These are phyloP conservation scores for Sphaerulina musiva DNA, from an alignment of 2,329 filamentous ascomycete genomes.

Conservation along the genomic window DNA sequence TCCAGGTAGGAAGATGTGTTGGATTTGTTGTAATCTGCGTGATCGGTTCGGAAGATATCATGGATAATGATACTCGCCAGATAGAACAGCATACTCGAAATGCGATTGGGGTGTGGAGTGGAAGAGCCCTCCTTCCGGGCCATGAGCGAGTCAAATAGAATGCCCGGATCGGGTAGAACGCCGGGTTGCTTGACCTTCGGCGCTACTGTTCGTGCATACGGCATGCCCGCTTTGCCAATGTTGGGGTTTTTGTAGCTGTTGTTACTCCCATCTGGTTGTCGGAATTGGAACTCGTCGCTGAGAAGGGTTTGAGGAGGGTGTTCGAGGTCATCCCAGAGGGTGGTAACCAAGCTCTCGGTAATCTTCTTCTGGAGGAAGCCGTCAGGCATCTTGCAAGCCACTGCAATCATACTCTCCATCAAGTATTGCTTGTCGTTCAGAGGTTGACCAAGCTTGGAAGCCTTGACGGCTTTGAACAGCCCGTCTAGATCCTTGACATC, in stretches of 20 bases:
- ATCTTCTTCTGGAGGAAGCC: conserved; percentile 37
- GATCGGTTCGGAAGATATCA: conserved; percentile 61
- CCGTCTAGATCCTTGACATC: conserved; percentile 30
- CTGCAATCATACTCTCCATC: conserved; percentile 52
- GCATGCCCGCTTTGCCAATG: conserved; percentile 58
- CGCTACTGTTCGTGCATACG: conserved; percentile 62
- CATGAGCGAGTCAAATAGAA: conserved; percentile 63
- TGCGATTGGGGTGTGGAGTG: conserved; percentile 60
- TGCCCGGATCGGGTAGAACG: conserved; percentile 57
- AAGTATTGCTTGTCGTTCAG: conserved; percentile 57
- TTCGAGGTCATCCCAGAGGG: conserved; percentile 44
- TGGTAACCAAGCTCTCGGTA: conserved; percentile 41
- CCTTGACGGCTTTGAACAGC: conserved; percentile 36
- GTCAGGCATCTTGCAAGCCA: conserved; percentile 40
- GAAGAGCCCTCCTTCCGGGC: conserved; percentile 53
- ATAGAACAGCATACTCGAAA: conserved; percentile 70
- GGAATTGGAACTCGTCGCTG: conserved; percentile 41
- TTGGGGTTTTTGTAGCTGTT: conserved; percentile 57
- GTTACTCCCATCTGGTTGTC: conserved; percentile 45
- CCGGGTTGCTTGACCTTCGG: conserved; percentile 52
- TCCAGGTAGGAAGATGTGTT: conserved; percentile 70
- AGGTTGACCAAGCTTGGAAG: conserved; percentile 42
- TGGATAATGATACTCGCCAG: conserved; percentile 60
- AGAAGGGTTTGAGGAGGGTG: conserved; percentile 44
- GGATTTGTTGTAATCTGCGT: conserved; percentile 56